A percentile compares a stretch with the other conserved stretches of the same genome.
phyloP scores from a whole-genome alignment of 2,329 filamentous ascomycete species.

The Dothideomycetes sp. region DNA sequence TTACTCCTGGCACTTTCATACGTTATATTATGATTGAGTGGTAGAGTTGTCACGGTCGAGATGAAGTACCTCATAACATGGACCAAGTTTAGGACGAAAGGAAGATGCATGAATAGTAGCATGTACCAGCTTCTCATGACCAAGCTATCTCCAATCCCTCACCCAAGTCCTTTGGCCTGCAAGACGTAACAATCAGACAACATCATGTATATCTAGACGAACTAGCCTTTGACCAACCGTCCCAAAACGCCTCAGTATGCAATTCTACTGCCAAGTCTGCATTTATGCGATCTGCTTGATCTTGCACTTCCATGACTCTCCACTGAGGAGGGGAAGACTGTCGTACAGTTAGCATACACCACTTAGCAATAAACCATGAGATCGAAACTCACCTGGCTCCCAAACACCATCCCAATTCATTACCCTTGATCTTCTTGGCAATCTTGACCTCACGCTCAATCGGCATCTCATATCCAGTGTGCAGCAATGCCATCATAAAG shows the following conservation, averaged over 20 bases:
- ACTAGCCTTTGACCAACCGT: too few species aligned
- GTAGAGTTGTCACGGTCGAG: too few species aligned
- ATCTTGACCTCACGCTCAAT: constrained; percentile 93
- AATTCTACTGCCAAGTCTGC: background rate
- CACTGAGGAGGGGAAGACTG: constrained; percentile 72
- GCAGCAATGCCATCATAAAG: constrained; percentile 87
- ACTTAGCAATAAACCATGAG: constrained; percentile 1
- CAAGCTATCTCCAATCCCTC: too few species aligned
- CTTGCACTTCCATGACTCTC: constrained; percentile 81
- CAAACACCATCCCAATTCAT: constrained; percentile 95
- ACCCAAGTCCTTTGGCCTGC: too few species aligned
- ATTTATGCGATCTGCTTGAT: constrained; percentile 52
- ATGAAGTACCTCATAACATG: too few species aligned
- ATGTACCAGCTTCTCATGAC: too few species aligned
- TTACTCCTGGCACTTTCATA: too few species aligned
- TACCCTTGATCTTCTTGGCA: constrained; percentile 96
- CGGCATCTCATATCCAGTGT: constrained; percentile 97
- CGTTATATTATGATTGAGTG: too few species aligned
- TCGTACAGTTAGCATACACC: constrained; percentile 25
- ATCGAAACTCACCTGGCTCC: constrained; percentile 67
- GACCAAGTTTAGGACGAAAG: too few species aligned
- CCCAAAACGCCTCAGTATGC: background rate
- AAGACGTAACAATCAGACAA: too few species aligned
- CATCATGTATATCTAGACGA: too few species aligned
- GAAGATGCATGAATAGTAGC: too few species aligned